These are phyloP conservation scores for Quercus tomentella DNA, from an alignment of 331 rosid genomes.

Conservation along the genomic window DNA sequence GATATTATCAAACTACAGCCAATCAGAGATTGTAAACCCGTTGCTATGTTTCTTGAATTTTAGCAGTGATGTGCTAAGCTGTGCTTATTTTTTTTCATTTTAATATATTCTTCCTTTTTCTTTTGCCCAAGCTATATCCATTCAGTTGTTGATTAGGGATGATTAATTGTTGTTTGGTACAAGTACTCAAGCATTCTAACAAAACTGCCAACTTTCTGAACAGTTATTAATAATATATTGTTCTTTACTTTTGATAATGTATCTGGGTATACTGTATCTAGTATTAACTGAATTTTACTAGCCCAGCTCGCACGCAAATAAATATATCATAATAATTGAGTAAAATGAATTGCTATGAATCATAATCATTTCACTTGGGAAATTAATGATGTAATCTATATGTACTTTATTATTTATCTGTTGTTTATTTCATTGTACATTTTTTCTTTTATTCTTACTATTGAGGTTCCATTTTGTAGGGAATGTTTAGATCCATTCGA, in stretches of 20 bases:
- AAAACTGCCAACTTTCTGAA: not conserved
- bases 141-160: not conserved
- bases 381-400: not conserved
- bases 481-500: constrained; percentile 95
- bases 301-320: not conserved
- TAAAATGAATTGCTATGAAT: not conserved
- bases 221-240: no score
- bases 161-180: not conserved
- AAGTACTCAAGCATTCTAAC: not conserved
- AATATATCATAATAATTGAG: no score
- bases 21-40: constrained; percentile 50
- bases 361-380: not conserved
- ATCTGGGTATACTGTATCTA: not conserved
- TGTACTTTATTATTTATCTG: not conserved
- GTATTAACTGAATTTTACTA: not conserved
- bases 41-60: not conserved
- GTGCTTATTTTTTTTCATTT: not conserved
- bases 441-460: constrained; percentile 1
- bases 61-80: not conserved
- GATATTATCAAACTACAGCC: constrained; percentile 67
- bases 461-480: constrained; percentile 32
- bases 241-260: no score
- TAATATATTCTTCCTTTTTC: not conserved
- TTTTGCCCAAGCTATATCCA: not conserved
- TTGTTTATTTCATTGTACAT: not conserved